These are phyloP conservation scores for Poa annua DNA, from an alignment of 176 grass and related monocot genomes.

Conservation along the genomic window DNA sequence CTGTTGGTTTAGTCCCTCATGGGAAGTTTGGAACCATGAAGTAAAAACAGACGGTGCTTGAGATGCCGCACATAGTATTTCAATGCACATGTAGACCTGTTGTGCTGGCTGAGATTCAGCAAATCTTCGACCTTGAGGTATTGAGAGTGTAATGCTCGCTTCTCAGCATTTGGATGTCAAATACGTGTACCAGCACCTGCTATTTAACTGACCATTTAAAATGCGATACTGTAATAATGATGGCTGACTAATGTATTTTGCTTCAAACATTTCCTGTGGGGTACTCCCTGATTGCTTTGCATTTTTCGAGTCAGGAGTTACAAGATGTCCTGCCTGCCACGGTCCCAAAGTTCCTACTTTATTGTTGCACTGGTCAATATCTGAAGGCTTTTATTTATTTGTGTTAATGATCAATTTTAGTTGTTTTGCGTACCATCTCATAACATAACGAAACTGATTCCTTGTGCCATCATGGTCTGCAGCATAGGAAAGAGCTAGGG, in stretches of 20 bases:
- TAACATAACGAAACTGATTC: constrained; percentile 28
- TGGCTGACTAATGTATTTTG: neutral
- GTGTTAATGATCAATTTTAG: constrained; percentile 15
- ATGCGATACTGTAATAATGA: neutral
- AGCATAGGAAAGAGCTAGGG: constrained; percentile 91
- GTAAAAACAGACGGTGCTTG: neutral
- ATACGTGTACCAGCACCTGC: constrained; percentile 11
- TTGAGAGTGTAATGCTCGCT: constrained; percentile 13
- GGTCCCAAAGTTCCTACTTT: constrained; percentile 26
- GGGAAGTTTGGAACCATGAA: neutral
- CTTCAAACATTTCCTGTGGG: constrained; percentile 29
- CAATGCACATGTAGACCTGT: neutral
- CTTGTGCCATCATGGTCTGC: constrained; percentile 40
- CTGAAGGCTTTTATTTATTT: constrained; percentile 26
- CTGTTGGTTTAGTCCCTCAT: neutral
- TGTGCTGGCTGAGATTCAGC: neutral
- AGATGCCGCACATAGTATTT: neutral
- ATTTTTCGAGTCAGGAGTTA: constrained; percentile 18
- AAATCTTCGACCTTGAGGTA: constrained; percentile 5
- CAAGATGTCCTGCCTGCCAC: neutral
- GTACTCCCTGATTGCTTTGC: neutral
- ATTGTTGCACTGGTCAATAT: neutral
- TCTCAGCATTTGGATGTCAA: constrained; percentile 6
- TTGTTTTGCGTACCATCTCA: neutral
- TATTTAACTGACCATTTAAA: constrained; percentile 16